Base-by-base conservation (phyloP, 139 green algal species). In the Medakamo hakoo region DNA sequence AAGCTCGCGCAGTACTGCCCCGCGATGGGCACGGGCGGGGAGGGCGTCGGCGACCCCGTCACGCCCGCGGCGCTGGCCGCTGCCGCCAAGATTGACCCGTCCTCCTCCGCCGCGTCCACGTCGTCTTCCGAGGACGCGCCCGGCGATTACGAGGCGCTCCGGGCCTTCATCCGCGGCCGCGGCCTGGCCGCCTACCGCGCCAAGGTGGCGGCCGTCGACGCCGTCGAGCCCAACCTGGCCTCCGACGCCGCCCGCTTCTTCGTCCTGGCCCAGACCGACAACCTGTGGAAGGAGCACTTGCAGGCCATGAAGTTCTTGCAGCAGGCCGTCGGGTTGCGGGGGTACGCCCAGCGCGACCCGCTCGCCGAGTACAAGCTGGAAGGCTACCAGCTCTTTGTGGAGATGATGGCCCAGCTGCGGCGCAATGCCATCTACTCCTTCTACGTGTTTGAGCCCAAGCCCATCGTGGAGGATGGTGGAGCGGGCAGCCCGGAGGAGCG, bases 291-390 rank as follows among this genome's bases (percentile, higher is more conserved):
- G 82, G 86, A 98, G 73, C 91, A 97, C 71, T 76, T 97, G 58
- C 76, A 91, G 79, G 85, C 88, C 30, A 95, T 99, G 72, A 95
- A 95, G 76, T 98, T 98, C 75, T 63, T 98, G 67, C 93, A 97
- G 77, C 86, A 95, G 78, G 92, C 89, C 3, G 88, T 97, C 59
- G 84, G 86, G 27, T 78, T 97, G 66, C 78, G 88, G 9, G 90
- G 90, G 21, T 92, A 90, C 57, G 85, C 81, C 18, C 83, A 93
- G 71, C 79, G 77, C 55, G 93, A 99, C 75, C 93, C 93, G 1
- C 81, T 99, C 27, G 94, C 85, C 4, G 93, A 99, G 84, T 99
- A 97, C 82, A 99, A 99, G 82, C 80, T 98, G 24, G 93, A 98
- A 78, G 93, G 87, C 1, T 94, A 90, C 72, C 78, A 88, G 61